Evolutionary conservation across 306 rosid genomes (phyloP).

Genomic region (Myrica gale): DNA sequence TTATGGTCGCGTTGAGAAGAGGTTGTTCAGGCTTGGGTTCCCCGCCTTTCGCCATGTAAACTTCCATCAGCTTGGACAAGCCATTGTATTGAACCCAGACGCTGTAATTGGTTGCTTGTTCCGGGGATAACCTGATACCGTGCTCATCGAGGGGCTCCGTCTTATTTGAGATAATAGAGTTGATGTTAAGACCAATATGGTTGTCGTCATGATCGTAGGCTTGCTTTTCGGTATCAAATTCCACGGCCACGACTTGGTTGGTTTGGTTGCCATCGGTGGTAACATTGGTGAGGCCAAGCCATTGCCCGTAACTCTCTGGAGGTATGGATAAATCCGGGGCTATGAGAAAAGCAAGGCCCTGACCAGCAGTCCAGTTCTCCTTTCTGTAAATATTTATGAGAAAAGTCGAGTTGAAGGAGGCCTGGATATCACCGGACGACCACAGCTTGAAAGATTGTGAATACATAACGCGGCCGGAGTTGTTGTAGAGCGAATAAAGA

Average conservation of each 20-base stretch:
- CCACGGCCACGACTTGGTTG: conserved; percentile 42
- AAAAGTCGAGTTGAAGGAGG: conserved; percentile 50
- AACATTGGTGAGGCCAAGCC: conserved; percentile 53
- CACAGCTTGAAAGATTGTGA: conserved; percentile 37
- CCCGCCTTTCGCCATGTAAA: conserved; percentile 32
- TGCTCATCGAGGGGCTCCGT: conserved; percentile 16
- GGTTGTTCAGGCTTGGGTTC: conserved; percentile 28
- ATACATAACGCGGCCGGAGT: conserved; percentile 41
- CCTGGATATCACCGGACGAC: conserved; percentile 31
- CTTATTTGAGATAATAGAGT: conserved; percentile 35
- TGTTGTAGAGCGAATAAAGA: not conserved
- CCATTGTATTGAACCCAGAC: conserved; percentile 47
- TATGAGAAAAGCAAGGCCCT: conserved; percentile 49
- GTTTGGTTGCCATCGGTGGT: conserved; percentile 21
- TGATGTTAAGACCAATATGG: conserved; percentile 48
- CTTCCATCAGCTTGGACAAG: conserved; percentile 35
- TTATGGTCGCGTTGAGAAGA: conserved; percentile 29
- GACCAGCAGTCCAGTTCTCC: conserved; percentile 25
- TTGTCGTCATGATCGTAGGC: conserved; percentile 35
- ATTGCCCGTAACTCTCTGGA: conserved; percentile 33
- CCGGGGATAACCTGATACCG: conserved; percentile 31
- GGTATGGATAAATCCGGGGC: conserved; percentile 34
- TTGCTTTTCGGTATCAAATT: conserved; percentile 47
- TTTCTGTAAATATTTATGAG: conserved; percentile 30
- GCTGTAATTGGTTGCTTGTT: not conserved